Base-by-base conservation (phyloP, 768 basidiomycete species). In the Russula dissimulans region DNA sequence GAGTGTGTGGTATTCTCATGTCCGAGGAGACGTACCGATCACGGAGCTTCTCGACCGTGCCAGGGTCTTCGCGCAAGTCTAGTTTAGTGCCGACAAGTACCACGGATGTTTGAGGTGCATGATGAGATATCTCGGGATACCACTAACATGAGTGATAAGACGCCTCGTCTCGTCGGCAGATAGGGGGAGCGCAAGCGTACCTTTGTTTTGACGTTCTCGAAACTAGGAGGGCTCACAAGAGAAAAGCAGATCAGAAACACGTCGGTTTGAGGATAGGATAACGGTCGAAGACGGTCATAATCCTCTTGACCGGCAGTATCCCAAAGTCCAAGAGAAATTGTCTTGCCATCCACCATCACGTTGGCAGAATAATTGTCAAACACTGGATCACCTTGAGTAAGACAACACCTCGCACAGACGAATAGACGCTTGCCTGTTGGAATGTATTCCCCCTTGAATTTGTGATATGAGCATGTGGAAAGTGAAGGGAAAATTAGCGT, bases 231-330 rank as follows among this genome's bases (percentile, higher is more conserved):
- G 70, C 90, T 92, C 71, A 98, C 95, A 63, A 99, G 83, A 51
- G 93, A 95, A 79, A 99, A 99, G 74, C 97, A 99, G 72, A 99
- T 95, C 75, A 99, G 79, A 79, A 99, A 99, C 60, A 99, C 94
- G 73, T 99, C 95, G 45, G 97, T 98, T 76, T 98, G 97, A 29
- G 97, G 97, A 77, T 99, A 99, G 64, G 92, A 95, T 68, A 99
- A 82, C 54, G 97, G 97, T 67, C 97, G 87, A 67, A 99, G 88
- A 46, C 97, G 88, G 76, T 95, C 93, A 72, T 95, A 99, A 78
- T 99, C 95, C 75, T 99, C 97, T 76, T 99, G 97, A 66, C 97
- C 97, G 39, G 97, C 97, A n/a, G 97, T 99, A 81, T 99, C 97
- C 97, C 97, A 99, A 58, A 99, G 79, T 52, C 95, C 95, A 58